Conservation (phyloP, 257 asterid species). For the Sherardia arvensis region DNA sequence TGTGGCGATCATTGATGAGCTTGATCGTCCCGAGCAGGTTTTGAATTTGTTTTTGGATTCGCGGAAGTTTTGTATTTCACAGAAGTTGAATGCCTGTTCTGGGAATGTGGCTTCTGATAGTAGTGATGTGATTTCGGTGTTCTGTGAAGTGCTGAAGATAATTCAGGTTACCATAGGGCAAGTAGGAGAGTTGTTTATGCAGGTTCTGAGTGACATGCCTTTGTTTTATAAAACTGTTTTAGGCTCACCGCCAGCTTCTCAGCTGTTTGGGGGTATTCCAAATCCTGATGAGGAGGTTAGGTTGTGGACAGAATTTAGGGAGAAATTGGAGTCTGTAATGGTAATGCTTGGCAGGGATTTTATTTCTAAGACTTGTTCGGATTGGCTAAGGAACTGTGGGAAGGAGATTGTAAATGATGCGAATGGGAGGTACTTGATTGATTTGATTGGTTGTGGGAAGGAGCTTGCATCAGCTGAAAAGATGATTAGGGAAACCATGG, state of each 20-base stretch:
- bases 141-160: slow-evolving; percentile 74
- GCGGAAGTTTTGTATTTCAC: slow-evolving; percentile 63
- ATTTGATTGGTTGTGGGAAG: slow-evolving; percentile 69
- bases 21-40: slow-evolving; percentile 62
- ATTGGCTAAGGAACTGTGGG: slow-evolving; percentile 90
- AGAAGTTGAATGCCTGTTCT: slow-evolving; percentile 64
- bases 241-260: slow-evolving; percentile 95
- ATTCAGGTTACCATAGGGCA: slow-evolving; percentile 87
- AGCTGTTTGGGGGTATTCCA: slow-evolving; percentile 95
- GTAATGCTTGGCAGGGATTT: slow-evolving; percentile 55
- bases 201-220: slow-evolving; percentile 85
- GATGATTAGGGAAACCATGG: slow-evolving; percentile 87
- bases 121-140: slow-evolving; percentile 69
- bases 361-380: slow-evolving; percentile 76
- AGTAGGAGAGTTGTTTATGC: slow-evolving; percentile 93
- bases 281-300: slow-evolving; percentile 89
- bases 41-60: slow-evolving; percentile 71
- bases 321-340: slow-evolving; percentile 70
- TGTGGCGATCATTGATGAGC: slow-evolving; percentile 75
- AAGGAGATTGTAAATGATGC: slow-evolving; percentile 72
- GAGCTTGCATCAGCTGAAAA: slow-evolving; percentile 91
- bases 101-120: slow-evolving; percentile 49
- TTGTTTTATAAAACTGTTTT: slow-evolving; percentile 73
- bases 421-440: slow-evolving; percentile 70
- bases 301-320: slow-evolving; percentile 83